Base-by-base conservation (phyloP, 768 basidiomycete genomes). In the Pholiota conissans region DNA sequence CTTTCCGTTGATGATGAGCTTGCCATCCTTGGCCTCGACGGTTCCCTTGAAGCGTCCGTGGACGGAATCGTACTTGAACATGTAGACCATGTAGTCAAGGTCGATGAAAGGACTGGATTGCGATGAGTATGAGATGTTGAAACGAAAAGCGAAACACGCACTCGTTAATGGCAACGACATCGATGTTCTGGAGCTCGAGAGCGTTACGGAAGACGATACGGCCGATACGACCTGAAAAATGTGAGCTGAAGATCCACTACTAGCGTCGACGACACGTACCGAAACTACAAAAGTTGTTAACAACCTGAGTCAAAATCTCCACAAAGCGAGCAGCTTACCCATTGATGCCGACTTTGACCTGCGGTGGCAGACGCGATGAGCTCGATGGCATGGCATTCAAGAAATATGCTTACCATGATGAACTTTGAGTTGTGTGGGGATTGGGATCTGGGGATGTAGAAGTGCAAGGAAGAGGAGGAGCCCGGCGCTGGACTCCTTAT, bases 161-260 rank as follows among this genome's bases (percentile, higher is more conserved):
- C 92, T 96, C 94, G 82, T 98, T 98, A 68, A 98, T 76, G 57
- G 95, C 95, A 62, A 95, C 87, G 70, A 99, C 85, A n/a, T 93
- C 78, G 71, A 95, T 82, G 52, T 87, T 85, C 54, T 79, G 73
- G 69, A 84, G 76, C 65, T 85, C 78, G 66, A 97, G 82, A 51
- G 95, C 95, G 82, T 98, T 98, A 66, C 97, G 90, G 75, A 90
- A 81, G 63, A 98, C 97, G 74, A 98, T 96, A 77, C 97, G 96
- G 75, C 97, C 96, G 72, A 98, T 98, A 83, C 97, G 96, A 83
- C 96, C 96, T 94, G 54, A 10, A 49, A 20, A 28, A 48, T 5
- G 37, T 69, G n/a, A 65, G 45, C 24, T 49, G 29, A 14, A 6
- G n/a, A 42, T 11, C 13, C 50, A 18, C 34, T 39, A 37, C 27